These are phyloP conservation scores for Ophiostoma quercus DNA, from an alignment of 2,329 filamentous ascomycete genomes.

Conservation along the genomic window DNA sequence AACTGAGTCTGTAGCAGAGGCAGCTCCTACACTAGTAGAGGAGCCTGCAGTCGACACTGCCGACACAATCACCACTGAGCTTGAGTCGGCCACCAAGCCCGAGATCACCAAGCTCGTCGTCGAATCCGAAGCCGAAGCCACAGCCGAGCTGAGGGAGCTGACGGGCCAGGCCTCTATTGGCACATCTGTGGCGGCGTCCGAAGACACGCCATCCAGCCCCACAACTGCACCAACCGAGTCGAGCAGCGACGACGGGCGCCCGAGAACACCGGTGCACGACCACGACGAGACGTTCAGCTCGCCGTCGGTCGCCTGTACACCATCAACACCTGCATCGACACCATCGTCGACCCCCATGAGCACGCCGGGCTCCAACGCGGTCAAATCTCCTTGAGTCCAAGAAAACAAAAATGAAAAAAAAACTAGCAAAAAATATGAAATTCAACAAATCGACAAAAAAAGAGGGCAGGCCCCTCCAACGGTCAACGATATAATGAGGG, in stretches of 20 bases:
- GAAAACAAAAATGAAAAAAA: not conserved
- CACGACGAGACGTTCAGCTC: not conserved
- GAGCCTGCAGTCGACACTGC: not conserved
- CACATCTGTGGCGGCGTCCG: not conserved
- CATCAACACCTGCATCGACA: conserved; percentile 8
- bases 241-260: not conserved
- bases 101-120: not conserved
- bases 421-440: not conserved
- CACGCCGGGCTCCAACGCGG: conserved; percentile 18
- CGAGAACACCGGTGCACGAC: not conserved
- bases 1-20: not conserved
- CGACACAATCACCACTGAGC: not conserved
- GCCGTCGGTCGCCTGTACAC: conserved; percentile 10
- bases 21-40: not conserved
- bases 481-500: not conserved
- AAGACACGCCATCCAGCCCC: not conserved
- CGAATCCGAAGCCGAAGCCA: not conserved
- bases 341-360: conserved; percentile 11
- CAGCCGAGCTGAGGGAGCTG: not conserved
- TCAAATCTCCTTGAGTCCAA: not conserved
- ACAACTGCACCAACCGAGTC: not conserved
- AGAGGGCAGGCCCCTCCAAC: not conserved
- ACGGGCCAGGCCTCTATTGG: not conserved
- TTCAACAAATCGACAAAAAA: not conserved
- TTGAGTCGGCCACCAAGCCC: not conserved